Evolutionary conservation across 768 basidiomycete species (phyloP).

Genomic region (Chiua virens): DNA sequence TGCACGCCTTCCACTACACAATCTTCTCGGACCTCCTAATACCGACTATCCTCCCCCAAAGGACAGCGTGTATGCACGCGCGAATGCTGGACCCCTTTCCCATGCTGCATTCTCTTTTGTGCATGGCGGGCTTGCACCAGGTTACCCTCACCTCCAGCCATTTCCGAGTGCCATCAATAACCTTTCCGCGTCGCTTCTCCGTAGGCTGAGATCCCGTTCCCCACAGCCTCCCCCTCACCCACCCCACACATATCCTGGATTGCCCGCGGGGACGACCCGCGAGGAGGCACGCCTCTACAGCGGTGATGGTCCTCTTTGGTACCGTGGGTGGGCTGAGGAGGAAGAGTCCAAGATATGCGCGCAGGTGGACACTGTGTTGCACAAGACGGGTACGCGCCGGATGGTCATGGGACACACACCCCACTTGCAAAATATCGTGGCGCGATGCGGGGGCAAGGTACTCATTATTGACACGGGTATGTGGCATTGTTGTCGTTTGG

Average conservation of each 20-base stretch:
- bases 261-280: conserved; percentile 62
- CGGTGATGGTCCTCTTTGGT: conserved; percentile 87
- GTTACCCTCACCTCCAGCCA: conserved; percentile 71
- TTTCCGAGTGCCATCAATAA: conserved; percentile 85
- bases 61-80: conserved; percentile 31
- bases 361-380: conserved; percentile 68
- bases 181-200: conserved; percentile 66
- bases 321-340: conserved; percentile 87
- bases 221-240: conserved; percentile 79
- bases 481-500: neutral
- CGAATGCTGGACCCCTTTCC: conserved; percentile 50
- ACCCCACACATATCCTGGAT: conserved; percentile 68
- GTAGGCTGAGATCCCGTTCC: conserved; percentile 61
- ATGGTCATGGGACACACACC: conserved; percentile 99
- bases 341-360: conserved; percentile 67
- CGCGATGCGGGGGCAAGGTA: conserved; percentile 87
- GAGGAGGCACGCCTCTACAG: conserved; percentile 76
- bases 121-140: conserved; percentile 86
- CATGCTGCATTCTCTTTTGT: conserved; percentile 89
- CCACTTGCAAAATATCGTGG: conserved; percentile 81
- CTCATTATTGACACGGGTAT: conserved; percentile 95
- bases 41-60: conserved; percentile 51
- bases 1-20: conserved; percentile 78
- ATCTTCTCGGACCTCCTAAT: conserved; percentile 65
- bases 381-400: conserved; percentile 76